Percentiles rank a stretch among this genome's conserved stretches.
Evolutionary conservation across 352 stramenopile species (phyloP).

Genomic region (Nothophytophthora sp.): DNA sequence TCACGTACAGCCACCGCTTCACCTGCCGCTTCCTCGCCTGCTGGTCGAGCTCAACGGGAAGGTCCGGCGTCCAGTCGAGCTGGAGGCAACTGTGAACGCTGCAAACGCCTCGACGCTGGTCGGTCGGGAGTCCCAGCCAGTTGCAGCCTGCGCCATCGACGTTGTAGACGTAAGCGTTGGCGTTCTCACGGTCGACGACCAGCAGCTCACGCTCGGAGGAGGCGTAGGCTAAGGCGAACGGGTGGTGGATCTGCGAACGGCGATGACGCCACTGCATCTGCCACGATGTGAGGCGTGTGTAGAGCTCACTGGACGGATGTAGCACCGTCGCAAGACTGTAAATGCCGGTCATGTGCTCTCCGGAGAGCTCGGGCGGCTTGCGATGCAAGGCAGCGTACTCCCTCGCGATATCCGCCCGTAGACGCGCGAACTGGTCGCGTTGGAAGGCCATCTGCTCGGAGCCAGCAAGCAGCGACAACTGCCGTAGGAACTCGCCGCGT

Average conservation of each 20-base stretch:
- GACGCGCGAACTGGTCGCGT: slow-evolving; percentile 26
- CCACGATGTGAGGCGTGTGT: slow-evolving; percentile 32
- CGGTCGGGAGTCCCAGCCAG: slow-evolving; percentile 32
- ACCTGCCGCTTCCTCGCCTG: background rate
- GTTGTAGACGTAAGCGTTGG: slow-evolving; percentile 48
- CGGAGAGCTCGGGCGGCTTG: slow-evolving; percentile 22
- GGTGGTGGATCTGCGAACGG: slow-evolving; percentile 47
- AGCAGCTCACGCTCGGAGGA: slow-evolving; percentile 38
- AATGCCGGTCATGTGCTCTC: slow-evolving; percentile 24
- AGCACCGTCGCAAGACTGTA: slow-evolving; percentile 40
- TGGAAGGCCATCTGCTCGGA: slow-evolving; percentile 44
- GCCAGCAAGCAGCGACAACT: slow-evolving; percentile 51
- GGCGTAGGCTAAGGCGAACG: slow-evolving; percentile 33
- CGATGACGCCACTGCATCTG: slow-evolving; percentile 31
- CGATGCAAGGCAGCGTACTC: slow-evolving; percentile 29
- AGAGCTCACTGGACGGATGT: slow-evolving; percentile 42
- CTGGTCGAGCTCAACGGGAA: slow-evolving; percentile 1
- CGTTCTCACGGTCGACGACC: slow-evolving; percentile 59
- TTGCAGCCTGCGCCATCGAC: slow-evolving; percentile 41
- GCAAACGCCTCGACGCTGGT: slow-evolving; percentile 15
- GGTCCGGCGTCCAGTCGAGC: slow-evolving; percentile 9
- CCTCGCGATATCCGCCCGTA: slow-evolving; percentile 28
- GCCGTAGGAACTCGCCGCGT: slow-evolving; percentile 44
- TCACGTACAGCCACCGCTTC: slow-evolving; percentile 40
- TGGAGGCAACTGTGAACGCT: slow-evolving; percentile 36